Evolutionary conservation across 2,329 filamentous ascomycete genomes (phyloP).

Genomic region (Fusarium globosum): DNA sequence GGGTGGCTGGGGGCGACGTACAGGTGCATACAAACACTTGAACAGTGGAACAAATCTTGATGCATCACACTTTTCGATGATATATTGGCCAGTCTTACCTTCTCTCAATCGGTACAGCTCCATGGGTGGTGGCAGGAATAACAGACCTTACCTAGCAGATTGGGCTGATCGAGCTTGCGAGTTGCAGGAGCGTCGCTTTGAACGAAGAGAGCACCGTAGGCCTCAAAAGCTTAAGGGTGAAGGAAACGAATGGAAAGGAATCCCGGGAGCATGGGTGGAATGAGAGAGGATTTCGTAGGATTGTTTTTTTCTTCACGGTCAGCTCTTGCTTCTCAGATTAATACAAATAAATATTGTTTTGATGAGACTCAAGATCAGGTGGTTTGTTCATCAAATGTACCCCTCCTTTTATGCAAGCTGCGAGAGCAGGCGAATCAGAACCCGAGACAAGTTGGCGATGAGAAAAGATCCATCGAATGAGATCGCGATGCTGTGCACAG

Average conservation of each 20-base stretch:
- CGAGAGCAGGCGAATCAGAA: background rate
- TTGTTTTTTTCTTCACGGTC: rapidly evolving
- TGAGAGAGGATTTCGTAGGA: rapidly evolving
- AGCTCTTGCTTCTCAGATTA: rapidly evolving
- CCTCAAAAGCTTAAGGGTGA: background rate
- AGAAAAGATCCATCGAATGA: background rate
- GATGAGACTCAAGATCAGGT: background rate
- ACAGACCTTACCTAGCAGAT: background rate
- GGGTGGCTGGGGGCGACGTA: background rate
- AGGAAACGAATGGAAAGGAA: rapidly evolving
- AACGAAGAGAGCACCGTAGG: rapidly evolving
- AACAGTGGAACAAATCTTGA: rapidly evolving
- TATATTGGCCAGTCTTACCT: background rate
- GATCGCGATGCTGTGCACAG: background rate
- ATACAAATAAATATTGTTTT: rapidly evolving
- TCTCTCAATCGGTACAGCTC: background rate
- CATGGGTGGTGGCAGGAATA: rapidly evolving
- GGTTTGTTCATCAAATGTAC: background rate
- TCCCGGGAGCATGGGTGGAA: background rate
- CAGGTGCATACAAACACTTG: rapidly evolving
- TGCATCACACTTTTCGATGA: background rate
- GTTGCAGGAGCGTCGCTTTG: background rate
- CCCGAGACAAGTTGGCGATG: rapidly evolving
- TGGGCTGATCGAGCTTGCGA: background rate
- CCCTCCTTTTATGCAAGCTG: background rate